These are phyloP conservation scores for Amylostereum areolatum DNA, from an alignment of 1,284 basidiomycete genomes.

Conservation along the genomic window DNA sequence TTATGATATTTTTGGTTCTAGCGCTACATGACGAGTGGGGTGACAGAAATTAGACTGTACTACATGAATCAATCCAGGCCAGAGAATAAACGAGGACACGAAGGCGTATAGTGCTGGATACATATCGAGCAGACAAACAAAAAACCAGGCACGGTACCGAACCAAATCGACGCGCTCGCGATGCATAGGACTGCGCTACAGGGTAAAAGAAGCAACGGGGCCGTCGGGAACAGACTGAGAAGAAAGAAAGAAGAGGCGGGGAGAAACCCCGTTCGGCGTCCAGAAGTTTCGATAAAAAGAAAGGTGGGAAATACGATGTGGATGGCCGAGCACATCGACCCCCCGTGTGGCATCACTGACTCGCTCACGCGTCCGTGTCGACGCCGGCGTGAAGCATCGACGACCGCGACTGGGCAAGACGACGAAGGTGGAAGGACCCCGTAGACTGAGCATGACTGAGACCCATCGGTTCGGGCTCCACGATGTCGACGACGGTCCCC, in stretches of 20 bases:
- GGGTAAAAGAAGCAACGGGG: background rate
- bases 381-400: conserved; percentile 30
- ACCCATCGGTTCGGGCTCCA: conserved; percentile 27
- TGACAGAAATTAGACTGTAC: too few species aligned
- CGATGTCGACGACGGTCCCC: conserved; percentile 23
- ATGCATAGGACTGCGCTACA: too few species aligned
- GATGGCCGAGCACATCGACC: background rate
- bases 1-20: too few species aligned
- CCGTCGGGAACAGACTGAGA: background rate
- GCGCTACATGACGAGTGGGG: too few species aligned
- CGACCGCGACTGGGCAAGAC: conserved; percentile 39
- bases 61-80: too few species aligned
- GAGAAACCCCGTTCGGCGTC: too few species aligned
- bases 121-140: too few species aligned
- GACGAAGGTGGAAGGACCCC: conserved; percentile 20
- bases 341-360: background rate
- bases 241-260: conserved; percentile 1
- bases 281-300: too few species aligned
- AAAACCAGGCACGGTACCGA: too few species aligned
- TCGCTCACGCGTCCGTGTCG: background rate
- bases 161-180: background rate
- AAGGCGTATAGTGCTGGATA: too few species aligned
- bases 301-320: conserved; percentile 4
- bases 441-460: conserved; percentile 15
- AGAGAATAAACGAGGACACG: too few species aligned